These are phyloP conservation scores for Pseudocercospora musae DNA, from an alignment of 2,329 filamentous ascomycete species.

Conservation along the genomic window DNA sequence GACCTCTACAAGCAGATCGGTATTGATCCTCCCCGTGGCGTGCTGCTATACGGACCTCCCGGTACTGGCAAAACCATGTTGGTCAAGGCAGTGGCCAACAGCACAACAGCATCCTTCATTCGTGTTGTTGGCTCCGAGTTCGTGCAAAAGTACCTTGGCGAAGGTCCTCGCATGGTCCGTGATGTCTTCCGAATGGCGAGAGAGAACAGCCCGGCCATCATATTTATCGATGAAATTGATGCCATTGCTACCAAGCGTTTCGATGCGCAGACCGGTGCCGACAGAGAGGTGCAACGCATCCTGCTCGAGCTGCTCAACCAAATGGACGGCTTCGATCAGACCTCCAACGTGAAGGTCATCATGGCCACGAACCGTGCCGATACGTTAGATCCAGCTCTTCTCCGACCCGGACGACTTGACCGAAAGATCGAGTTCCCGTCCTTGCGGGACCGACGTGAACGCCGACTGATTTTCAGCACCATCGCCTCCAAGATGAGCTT, in stretches of 20 bases:
- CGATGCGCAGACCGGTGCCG: conserved; percentile 95
- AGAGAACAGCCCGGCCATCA: conserved; percentile 96
- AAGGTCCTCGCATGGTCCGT: conserved; percentile 96
- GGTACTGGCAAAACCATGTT: conserved; percentile 97
- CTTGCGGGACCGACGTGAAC: conserved; percentile 87
- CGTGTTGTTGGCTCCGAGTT: conserved; percentile 97
- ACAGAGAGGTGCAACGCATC: conserved; percentile 97
- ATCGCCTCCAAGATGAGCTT: conserved; percentile 97
- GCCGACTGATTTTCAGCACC: conserved; percentile 94
- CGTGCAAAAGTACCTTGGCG: conserved; percentile 97
- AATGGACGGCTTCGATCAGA: conserved; percentile 99
- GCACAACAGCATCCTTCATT: conserved; percentile 96
- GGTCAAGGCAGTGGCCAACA: conserved; percentile 97
- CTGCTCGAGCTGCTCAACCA: conserved; percentile 96
- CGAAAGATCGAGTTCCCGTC: conserved; percentile 99
- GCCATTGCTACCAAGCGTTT: conserved; percentile 99
- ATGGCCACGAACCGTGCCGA: conserved; percentile 99
- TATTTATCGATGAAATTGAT: conserved; percentile 99
- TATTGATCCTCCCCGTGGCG: conserved; percentile 95
- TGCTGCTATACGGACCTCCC: conserved; percentile 91
- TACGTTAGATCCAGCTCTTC: conserved; percentile 88
- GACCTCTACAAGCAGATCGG: conserved; percentile 99
- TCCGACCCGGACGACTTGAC: conserved; percentile 92
- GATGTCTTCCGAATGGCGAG: conserved; percentile 99
- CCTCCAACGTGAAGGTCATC: conserved; percentile 98